Base-by-base conservation (phyloP, 345 rosid species). In the Citropsis articulata region DNA sequence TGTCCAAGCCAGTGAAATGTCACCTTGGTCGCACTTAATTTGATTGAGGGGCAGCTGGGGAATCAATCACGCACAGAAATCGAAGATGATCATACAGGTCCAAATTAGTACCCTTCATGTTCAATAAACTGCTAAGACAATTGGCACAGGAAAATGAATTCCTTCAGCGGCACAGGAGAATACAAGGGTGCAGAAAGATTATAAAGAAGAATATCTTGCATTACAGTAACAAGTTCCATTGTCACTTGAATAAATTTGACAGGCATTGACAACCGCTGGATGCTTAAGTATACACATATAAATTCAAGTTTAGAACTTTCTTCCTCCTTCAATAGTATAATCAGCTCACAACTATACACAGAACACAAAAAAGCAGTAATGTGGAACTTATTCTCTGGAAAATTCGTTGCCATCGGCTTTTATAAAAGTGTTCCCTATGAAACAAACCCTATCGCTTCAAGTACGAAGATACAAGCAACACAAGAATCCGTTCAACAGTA, bases 171-270 rank as follows among this genome's bases (percentile, higher is more conserved):
- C 42, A 75, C 1, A 9, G 69, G 22, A 21, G 16, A 30, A 22
- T 0, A 31, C 3, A 50, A 50, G 42, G 28, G 1, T 30, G n/a
- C 18, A 42, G 33, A 16, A 22, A 59, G 33, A n/a, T 73, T 16
- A 35, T 25, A 40, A 38, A 74, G 69, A 63, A 75, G 66, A 73
- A 13, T 45, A 61, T 72, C 27, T 35, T 5, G 77, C 36, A 40
- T 45, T 25, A 63, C 19, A n/a, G 40, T 16, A 27, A 75, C 31
- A n/a, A 33, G 24, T 31, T 50, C 24, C 60, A 67, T 42, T 10
- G 7, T 61, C 40, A 6, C 22, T 14, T 73, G 67, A 45, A 36
- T 28, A 42, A 18, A 36, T n/a, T 16, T 30, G 59, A 27, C 53
- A 10, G 35, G 40, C 28, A 45, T 40, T 75, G 77, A 62, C 25